Conservation (phyloP, 495 filamentous ascomycete genomes). For the Daldinia childiae region DNA sequence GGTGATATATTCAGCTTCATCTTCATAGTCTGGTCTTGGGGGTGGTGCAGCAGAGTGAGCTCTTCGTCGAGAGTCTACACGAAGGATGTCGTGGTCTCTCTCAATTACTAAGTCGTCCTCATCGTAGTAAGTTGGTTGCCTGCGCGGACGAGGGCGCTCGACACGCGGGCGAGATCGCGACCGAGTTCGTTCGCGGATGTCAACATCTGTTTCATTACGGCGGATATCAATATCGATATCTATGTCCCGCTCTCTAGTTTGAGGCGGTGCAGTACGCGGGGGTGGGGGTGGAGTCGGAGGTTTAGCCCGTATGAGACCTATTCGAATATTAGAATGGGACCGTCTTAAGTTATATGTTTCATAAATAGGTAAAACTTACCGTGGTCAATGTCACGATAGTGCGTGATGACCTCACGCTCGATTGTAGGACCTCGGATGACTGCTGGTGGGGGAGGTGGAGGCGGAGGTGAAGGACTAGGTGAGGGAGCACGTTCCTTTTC, state of each 20-base stretch:
- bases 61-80: slow-evolving; percentile 52
- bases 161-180: slow-evolving; percentile 50
- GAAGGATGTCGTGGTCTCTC: slow-evolving; percentile 68
- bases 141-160: slow-evolving; percentile 45
- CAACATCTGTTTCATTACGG: slow-evolving; percentile 59
- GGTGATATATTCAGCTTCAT: slow-evolving; percentile 75
- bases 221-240: slow-evolving; percentile 65
- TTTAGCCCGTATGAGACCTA: slow-evolving; percentile 56
- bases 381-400: slow-evolving; percentile 89
- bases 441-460: slow-evolving; percentile 62
- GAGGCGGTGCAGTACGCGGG: slow-evolving; percentile 47
- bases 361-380: slow-evolving; percentile 59
- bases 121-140: slow-evolving; percentile 49
- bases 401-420: slow-evolving; percentile 83
- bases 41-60: slow-evolving; percentile 61
- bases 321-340: slow-evolving; percentile 10
- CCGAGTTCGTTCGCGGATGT: slow-evolving; percentile 53
- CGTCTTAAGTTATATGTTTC: background rate
- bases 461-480: slow-evolving; percentile 53
- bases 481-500: slow-evolving; percentile 48
- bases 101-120: slow-evolving; percentile 60
- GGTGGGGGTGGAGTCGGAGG: slow-evolving; percentile 60
- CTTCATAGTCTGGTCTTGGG: slow-evolving; percentile 53
- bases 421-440: slow-evolving; percentile 74
- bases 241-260: slow-evolving; percentile 52